Conservation (phyloP, 441 rosid species). For the Rhodomyrtus psidioides region DNA sequence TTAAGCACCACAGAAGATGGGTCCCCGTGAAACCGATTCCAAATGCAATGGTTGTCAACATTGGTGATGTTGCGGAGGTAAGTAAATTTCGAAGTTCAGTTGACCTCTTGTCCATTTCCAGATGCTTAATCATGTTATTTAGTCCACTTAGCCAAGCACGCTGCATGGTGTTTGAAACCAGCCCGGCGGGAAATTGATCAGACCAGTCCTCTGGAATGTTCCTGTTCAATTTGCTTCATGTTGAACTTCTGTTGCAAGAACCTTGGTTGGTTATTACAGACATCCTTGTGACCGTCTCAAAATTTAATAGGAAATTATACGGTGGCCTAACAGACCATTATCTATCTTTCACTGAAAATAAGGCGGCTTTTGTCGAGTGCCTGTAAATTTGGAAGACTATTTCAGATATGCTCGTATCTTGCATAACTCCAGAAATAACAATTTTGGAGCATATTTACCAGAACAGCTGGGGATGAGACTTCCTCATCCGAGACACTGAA, state of each 20-base stretch:
- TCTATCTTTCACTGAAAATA: not conserved
- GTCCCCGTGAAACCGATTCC: conserved; percentile 9
- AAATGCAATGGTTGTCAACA: conserved; percentile 8
- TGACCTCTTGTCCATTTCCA: not conserved
- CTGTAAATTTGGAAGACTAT: not conserved
- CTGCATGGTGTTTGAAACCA: not conserved
- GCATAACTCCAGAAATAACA: not conserved
- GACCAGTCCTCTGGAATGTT: not conserved
- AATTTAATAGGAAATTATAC: not conserved
- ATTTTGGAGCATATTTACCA: not conserved
- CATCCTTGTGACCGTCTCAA: not conserved
- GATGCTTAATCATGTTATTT: not conserved
- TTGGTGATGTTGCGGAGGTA: conserved; percentile 5
- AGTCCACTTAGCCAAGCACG: not conserved
- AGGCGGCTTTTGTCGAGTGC: not conserved
- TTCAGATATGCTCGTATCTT: not conserved
- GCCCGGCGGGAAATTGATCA: not conserved
- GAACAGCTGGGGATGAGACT: not conserved
- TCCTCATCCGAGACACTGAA: not conserved
- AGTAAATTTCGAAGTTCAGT: not conserved
- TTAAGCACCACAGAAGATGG: conserved; percentile 3
- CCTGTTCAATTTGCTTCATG: not conserved
- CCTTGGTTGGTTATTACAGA: not conserved
- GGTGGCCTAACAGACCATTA: not conserved
- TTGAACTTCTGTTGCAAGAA: not conserved